Base-by-base conservation (phyloP, 2,329 filamentous ascomycete genomes). In the Blumeria hordei region DNA sequence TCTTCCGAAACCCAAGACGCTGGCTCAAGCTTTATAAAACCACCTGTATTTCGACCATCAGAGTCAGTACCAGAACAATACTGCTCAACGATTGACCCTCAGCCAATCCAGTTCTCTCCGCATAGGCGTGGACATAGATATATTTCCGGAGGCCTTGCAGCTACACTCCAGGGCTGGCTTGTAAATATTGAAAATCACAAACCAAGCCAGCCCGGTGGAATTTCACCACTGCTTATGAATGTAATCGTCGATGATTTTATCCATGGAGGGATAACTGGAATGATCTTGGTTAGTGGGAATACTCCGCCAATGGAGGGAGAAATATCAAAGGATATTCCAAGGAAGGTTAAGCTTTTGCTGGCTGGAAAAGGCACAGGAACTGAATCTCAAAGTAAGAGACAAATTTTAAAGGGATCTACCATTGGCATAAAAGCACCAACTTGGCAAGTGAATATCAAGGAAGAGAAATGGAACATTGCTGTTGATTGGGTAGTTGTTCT, bases 81-180 rank as follows among this genome's bases (percentile, higher is more conserved):
- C 8, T 57, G 59, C 36, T 44, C 55, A 11, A 54, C 57, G 21
- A 8, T 14, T 8, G 63, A 66, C 51, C 71, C 72, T 0, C 64
- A 74, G 0, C 73, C 74, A 0, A 71, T 74, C 43, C 68, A 71
- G 41, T 77, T 77, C 62, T 76, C 74, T 0, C 74, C 75, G 1
- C 70, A 72, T 50, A 67, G 72, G 32, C 70, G 69, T 57, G 69
- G 68, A 0, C 68, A 72, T 58, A 72, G 71, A 59, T 76, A 72
- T 58, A 49, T 74, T 0, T 64, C 69, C 1, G 68, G 69, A 3
- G 74, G 74, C 1, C 64, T 75, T 55, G 74, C 74, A 3, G 67
- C 69, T 0, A 71, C 69, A 51, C 62, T 75, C 34, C 68, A 72
- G 52, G 65, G 67, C 14, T 77, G 73, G 73, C 65, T 78, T 11